Conservation (phyloP, 129 eudicot genomes). For the Rutidosis leptorrhynchoides region DNA sequence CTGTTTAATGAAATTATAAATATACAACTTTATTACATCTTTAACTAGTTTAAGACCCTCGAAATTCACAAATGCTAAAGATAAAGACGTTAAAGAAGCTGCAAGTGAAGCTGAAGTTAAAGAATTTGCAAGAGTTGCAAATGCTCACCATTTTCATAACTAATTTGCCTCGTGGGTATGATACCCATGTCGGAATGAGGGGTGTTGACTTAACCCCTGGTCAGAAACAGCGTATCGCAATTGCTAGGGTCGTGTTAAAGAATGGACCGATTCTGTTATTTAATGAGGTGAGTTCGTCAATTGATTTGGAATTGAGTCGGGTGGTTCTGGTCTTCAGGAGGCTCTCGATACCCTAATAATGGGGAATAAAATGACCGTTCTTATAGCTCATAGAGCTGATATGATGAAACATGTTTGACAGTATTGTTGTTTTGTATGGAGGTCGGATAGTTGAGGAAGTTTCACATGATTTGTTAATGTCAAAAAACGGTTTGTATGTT, state of each 20-base stretch:
- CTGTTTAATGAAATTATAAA: too few relatives aligned
- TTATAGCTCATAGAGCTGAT: conserved; percentile 94
- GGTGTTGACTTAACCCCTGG: conserved; percentile 95
- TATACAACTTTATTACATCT: too few relatives aligned
- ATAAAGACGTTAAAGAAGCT: too few relatives aligned
- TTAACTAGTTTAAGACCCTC: too few relatives aligned
- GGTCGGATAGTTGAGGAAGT: conserved; percentile 97
- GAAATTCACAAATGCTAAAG: too few relatives aligned
- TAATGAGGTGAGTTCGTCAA: conserved; percentile 97
- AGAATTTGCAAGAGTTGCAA: conserved; percentile 95
- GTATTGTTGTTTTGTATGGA: conserved; percentile 88
- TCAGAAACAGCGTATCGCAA: conserved; percentile 96
- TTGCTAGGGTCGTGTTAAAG: conserved; percentile 86
- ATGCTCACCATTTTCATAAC: conserved; percentile 95
- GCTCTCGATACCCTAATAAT: conserved; percentile 88
- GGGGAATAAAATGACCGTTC: conserved; percentile 91
- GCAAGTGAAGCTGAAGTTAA: conserved; percentile 97
- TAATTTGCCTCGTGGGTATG: conserved; percentile 97
- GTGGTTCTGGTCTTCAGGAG: conserved; percentile 98
- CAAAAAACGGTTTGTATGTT: conserved; percentile 82
- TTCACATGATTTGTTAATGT: conserved; percentile 65
- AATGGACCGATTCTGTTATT: conserved; percentile 88
- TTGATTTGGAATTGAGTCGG: conserved; percentile 91
- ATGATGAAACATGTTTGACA: conserved; percentile 99
- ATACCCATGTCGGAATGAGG: conserved; percentile 99